Conservation (phyloP, 1,284 basidiomycete species). For the Ceratobasidium sp. region DNA sequence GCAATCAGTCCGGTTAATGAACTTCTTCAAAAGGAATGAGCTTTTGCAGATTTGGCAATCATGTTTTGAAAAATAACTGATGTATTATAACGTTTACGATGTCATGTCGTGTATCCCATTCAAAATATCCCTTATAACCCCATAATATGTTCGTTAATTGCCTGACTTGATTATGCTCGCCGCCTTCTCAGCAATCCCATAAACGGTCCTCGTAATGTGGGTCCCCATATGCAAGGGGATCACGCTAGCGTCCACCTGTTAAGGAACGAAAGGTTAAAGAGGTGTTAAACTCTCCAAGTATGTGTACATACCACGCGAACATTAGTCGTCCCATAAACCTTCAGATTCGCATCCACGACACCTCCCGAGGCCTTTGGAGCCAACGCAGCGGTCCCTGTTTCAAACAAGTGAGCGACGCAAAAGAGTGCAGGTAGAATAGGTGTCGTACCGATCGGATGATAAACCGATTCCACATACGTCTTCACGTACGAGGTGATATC, state of each 20-base stretch:
- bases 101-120: too few species aligned
- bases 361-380: not conserved
- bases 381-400: not conserved
- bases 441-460: conserved; percentile 52
- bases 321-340: conserved; percentile 53
- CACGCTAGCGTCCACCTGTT: not conserved
- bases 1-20: not conserved
- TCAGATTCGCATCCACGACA: conserved; percentile 54
- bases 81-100: too few species aligned
- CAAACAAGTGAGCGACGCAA: not conserved
- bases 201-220: not conserved
- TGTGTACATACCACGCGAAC: conserved; percentile 48
- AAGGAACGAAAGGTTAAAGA: not conserved
- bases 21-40: not conserved
- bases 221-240: conserved; percentile 8
- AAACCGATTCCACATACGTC: conserved; percentile 32
- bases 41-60: too few species aligned
- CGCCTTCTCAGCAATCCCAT: conserved; percentile 6
- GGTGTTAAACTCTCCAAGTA: too few species aligned
- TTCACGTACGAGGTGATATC: conserved; percentile 17
- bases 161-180: not conserved
- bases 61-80: too few species aligned
- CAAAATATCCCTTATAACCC: too few species aligned
- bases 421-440: not conserved
- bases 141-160: not conserved